Evolutionary conservation across 768 basidiomycete species (phyloP), one percentile per base, ranked within the genome.

Genomic region (Gyrodon lividus): DNA sequence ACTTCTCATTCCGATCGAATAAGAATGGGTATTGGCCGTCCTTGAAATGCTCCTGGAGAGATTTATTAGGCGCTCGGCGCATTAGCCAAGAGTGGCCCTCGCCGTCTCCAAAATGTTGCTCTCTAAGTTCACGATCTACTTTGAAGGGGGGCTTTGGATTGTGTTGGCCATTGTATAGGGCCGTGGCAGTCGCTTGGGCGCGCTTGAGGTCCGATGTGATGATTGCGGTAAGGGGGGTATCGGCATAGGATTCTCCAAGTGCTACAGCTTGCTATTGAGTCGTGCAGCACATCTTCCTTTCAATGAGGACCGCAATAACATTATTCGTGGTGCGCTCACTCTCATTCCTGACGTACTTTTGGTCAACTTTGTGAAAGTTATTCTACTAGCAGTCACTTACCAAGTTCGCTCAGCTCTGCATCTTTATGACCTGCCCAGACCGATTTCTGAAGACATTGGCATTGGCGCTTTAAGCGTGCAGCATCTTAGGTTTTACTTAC

Each of bases 381-480:
- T 34, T 17, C 14, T 38, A 26, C 14, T n/a, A 38, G 48, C 39
- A 42, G 39, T 5, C 2, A 63, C 70, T 60, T 64, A 86, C 89
- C 89, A 60, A 90, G 86, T 57, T 85, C 87, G 17, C 85, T 83
- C 14, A 92, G 72, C 1, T 83, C 78, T 10, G 89, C 79, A 67
- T 92, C 87, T 53, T 73, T 77, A 78, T 84, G 86, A 5, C 89
- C 89, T 37, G 88, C 86, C 87, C 88, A 89, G 5, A 86, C 66
- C 23, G 67, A 57, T 55, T 62, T 72, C 80, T 81, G 48, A 8
- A 38, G 8, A 4, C 41, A 50, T 9, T 45, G 17, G 37, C 10
- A 5, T 35, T 8, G 20, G 2, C 13, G 17, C 5, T 24, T 30
- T 54, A 4, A 56, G 48, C n/a, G 7, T 19, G 1, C 9, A 30